These are phyloP conservation scores for Blastosporella zonata DNA, from an alignment of 1,284 basidiomycete species.

Conservation along the genomic window DNA sequence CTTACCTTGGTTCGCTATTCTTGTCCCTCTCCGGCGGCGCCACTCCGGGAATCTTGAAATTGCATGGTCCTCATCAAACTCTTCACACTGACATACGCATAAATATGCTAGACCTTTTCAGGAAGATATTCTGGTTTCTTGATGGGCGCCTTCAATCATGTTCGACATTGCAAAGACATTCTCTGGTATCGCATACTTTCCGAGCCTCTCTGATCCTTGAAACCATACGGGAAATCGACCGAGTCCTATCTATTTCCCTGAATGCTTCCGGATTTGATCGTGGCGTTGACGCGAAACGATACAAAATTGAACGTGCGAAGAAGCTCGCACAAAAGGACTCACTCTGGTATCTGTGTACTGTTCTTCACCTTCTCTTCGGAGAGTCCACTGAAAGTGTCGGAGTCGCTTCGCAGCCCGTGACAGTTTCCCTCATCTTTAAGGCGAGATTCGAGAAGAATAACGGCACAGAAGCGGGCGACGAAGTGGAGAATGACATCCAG, in stretches of 20 bases:
- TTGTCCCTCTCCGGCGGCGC: slow-evolving; percentile 9
- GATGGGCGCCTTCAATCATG: slow-evolving; percentile 11
- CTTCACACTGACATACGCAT: slow-evolving; percentile 25
- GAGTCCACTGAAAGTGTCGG: slow-evolving; percentile 1
- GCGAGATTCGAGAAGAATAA: background rate
- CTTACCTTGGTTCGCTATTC: slow-evolving; percentile 24
- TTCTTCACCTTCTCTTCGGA: slow-evolving; percentile 35
- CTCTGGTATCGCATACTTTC: slow-evolving; percentile 22
- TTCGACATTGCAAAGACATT: slow-evolving; percentile 7
- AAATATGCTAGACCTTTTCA: slow-evolving; percentile 28
- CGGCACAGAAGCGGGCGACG: background rate
- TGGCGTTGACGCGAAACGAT: slow-evolving; percentile 10
- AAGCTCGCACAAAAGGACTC: slow-evolving; percentile 49
- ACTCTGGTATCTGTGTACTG: slow-evolving; percentile 52
- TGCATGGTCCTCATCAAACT: slow-evolving; percentile 3
- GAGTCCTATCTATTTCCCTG: slow-evolving; percentile 11
- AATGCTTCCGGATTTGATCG: background rate
- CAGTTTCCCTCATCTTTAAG: slow-evolving; percentile 1
- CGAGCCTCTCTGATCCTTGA: slow-evolving; percentile 29
- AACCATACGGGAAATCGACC: slow-evolving; percentile 29
- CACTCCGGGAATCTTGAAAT: slow-evolving; percentile 5
- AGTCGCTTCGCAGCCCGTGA: slow-evolving; percentile 1
- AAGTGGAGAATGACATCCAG: slow-evolving; percentile 1
- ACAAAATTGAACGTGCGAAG: slow-evolving; percentile 26
- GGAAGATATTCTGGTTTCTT: slow-evolving; percentile 20